Evolutionary conservation across 2,329 filamentous ascomycete genomes (phyloP).

Genomic region (Trichoderma asperellum): DNA sequence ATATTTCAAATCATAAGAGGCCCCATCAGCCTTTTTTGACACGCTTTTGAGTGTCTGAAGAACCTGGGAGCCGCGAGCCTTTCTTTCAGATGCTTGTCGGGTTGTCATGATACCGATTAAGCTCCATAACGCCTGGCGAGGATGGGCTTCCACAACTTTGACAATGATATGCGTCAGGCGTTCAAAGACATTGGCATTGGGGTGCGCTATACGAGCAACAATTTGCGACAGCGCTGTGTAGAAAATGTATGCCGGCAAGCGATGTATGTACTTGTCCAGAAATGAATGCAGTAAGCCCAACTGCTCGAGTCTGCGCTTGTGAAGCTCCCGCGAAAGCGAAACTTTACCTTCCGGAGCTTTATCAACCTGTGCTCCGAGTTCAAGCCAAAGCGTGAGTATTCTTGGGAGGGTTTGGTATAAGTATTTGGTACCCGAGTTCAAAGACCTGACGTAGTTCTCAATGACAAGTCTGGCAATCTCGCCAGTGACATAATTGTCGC

Average conservation of each 20-base stretch:
- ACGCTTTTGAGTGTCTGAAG: conserved; percentile 53
- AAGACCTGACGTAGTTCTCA: conserved; percentile 87
- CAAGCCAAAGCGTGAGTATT: conserved; percentile 90
- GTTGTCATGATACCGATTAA: conserved; percentile 86
- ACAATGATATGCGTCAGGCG: conserved; percentile 78
- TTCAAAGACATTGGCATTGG: conserved; percentile 75
- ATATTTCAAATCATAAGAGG: conserved; percentile 64
- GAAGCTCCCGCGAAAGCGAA: conserved; percentile 56
- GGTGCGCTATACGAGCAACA: conserved; percentile 92
- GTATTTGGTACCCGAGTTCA: conserved; percentile 91
- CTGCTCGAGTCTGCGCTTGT: conserved; percentile 63
- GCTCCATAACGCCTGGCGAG: conserved; percentile 90
- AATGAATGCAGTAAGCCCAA: conserved; percentile 73
- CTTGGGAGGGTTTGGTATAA: conserved; percentile 93
- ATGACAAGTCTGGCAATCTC: conserved; percentile 87
- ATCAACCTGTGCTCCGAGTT: conserved; percentile 78
- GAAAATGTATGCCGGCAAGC: conserved; percentile 75
- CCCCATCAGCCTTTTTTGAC: conserved; percentile 56
- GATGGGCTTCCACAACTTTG: conserved; percentile 84
- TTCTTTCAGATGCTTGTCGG: conserved; percentile 69
- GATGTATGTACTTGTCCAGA: conserved; percentile 75
- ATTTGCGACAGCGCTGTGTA: conserved; percentile 88
- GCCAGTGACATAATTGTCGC: conserved; percentile 74
- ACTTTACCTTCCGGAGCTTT: conserved; percentile 61
- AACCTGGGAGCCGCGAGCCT: conserved; percentile 56